Percentiles rank a stretch among this genome's conserved stretches.
Evolutionary conservation across 495 filamentous ascomycete species (phyloP).

Genomic region (Ascodesmis nigricans): DNA sequence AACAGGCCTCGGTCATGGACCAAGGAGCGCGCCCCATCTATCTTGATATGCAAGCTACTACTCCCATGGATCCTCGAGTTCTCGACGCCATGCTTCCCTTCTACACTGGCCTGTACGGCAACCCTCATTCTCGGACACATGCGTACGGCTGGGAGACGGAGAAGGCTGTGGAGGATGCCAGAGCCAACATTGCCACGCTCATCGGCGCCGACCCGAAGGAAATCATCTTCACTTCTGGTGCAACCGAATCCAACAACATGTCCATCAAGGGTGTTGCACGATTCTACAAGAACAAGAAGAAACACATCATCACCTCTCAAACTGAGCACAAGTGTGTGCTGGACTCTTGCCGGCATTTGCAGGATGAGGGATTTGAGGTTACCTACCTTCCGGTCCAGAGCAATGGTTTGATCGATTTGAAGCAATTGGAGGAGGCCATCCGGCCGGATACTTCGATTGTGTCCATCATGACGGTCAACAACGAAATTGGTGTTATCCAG

Average conservation of each 20-base stretch:
- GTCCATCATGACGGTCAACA: slow-evolving; percentile 97
- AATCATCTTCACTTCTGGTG: slow-evolving; percentile 95
- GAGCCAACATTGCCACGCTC: slow-evolving; percentile 58
- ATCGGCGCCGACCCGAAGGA: slow-evolving; percentile 93
- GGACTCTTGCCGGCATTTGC: slow-evolving; percentile 86
- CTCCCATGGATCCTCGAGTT: slow-evolving; percentile 83
- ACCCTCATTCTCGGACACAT: slow-evolving; percentile 92
- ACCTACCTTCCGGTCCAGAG: slow-evolving; percentile 80
- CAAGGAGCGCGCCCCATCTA: slow-evolving; percentile 88
- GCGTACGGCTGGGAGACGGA: slow-evolving; percentile 98
- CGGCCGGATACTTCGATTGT: slow-evolving; percentile 77
- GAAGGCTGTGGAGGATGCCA: slow-evolving; percentile 69
- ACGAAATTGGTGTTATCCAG: slow-evolving; percentile 96
- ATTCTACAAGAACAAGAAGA: slow-evolving; percentile 95
- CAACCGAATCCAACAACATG: slow-evolving; percentile 99
- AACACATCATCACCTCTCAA: slow-evolving; percentile 89
- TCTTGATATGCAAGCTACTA: slow-evolving; percentile 96
- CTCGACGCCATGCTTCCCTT: slow-evolving; percentile 93
- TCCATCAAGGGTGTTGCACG: slow-evolving; percentile 92
- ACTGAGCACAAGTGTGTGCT: slow-evolving; percentile 98
- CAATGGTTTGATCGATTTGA: slow-evolving; percentile 65
- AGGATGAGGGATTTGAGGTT: slow-evolving; percentile 88
- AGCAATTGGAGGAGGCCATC: slow-evolving; percentile 74
- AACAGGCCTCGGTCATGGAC: slow-evolving; percentile 83
- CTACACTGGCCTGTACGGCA: slow-evolving; percentile 82